Evolutionary conservation across 768 basidiomycete genomes (phyloP).

Genomic region (Dendrothele bispora): DNA sequence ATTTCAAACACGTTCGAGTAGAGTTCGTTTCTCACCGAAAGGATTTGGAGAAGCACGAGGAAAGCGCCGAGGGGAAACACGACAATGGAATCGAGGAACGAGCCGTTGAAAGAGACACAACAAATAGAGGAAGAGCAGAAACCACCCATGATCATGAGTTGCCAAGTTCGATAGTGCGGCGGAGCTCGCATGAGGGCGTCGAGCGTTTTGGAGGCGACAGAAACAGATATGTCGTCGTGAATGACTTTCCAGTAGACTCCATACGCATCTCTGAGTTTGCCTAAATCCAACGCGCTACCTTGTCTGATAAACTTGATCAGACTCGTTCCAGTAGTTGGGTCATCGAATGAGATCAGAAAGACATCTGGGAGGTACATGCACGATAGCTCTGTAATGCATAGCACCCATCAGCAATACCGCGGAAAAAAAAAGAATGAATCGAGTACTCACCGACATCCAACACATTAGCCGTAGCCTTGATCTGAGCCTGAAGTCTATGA

Average conservation of each 20-base stretch:
- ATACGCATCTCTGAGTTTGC: slow-evolving; percentile 72
- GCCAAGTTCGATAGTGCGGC: slow-evolving; percentile 59
- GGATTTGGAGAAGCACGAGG: slow-evolving; percentile 69
- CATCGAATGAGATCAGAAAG: slow-evolving; percentile 82
- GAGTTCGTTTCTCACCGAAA: slow-evolving; percentile 73
- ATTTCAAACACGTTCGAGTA: slow-evolving; percentile 85
- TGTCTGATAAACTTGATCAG: slow-evolving; percentile 81
- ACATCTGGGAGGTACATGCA: slow-evolving; percentile 78
- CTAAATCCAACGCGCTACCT: slow-evolving; percentile 68
- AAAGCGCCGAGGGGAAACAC: slow-evolving; percentile 76
- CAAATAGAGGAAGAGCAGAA: slow-evolving; percentile 77
- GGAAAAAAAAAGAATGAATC: too few relatives aligned
- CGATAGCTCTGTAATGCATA: slow-evolving; percentile 55
- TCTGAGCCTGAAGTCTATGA: slow-evolving; percentile 80
- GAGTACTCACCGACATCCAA: slow-evolving; percentile 74
- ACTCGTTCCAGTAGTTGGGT: slow-evolving; percentile 75
- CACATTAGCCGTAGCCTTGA: slow-evolving; percentile 75
- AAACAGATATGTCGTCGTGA: slow-evolving; percentile 77
- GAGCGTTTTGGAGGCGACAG: slow-evolving; percentile 68
- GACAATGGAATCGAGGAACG: slow-evolving; percentile 74
- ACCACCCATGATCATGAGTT: slow-evolving; percentile 70
- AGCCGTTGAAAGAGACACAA: slow-evolving; percentile 69
- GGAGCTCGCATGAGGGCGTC: slow-evolving; percentile 70
- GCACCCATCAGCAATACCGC: slow-evolving; percentile 77
- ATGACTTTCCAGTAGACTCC: slow-evolving; percentile 81